phyloP scores from a whole-genome alignment of 139 green algal species.

The Parachlorella kessleri region DNA sequence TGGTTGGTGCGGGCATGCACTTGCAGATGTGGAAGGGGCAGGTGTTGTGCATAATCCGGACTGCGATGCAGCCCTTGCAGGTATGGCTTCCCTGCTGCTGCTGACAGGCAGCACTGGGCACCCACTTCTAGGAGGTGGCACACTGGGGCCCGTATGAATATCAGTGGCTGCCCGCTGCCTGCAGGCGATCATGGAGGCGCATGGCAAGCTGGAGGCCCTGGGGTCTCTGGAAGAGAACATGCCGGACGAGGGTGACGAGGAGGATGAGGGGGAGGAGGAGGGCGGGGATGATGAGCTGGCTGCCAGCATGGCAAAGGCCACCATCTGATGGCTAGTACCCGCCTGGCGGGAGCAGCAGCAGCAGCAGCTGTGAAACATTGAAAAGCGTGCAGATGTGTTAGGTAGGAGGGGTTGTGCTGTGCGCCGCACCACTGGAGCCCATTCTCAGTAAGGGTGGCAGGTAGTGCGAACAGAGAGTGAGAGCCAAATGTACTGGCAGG shows the following conservation, averaged over 20 bases:
- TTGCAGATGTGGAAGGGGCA: no score
- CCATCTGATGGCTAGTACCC: slow-evolving; percentile 12
- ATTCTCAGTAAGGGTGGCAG: no score
- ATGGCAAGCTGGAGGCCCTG: slow-evolving; percentile 41
- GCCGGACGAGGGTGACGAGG: slow-evolving; percentile 43
- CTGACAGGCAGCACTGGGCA: no score
- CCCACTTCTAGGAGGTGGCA: no score
- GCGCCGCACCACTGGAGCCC: background rate
- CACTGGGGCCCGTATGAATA: no score
- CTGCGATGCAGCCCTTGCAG: no score
- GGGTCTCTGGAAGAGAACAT: slow-evolving; percentile 63
- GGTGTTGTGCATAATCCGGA: no score
- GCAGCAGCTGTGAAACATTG: background rate
- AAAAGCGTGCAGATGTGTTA: background rate
- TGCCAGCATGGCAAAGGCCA: slow-evolving; percentile 6
- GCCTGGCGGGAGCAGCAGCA: background rate
- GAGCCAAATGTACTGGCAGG: no score
- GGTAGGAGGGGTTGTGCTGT: background rate
- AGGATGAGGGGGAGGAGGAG: slow-evolving; percentile 41
- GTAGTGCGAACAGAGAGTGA: no score
- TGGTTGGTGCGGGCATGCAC: no score
- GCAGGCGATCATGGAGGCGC: slow-evolving; percentile 35
- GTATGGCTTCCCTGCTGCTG: no score
- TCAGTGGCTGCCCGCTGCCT: background rate
- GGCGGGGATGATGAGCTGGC: slow-evolving; percentile 25